These are phyloP conservation scores for Senna tora DNA, from an alignment of 306 rosid species.

Conservation along the genomic window DNA sequence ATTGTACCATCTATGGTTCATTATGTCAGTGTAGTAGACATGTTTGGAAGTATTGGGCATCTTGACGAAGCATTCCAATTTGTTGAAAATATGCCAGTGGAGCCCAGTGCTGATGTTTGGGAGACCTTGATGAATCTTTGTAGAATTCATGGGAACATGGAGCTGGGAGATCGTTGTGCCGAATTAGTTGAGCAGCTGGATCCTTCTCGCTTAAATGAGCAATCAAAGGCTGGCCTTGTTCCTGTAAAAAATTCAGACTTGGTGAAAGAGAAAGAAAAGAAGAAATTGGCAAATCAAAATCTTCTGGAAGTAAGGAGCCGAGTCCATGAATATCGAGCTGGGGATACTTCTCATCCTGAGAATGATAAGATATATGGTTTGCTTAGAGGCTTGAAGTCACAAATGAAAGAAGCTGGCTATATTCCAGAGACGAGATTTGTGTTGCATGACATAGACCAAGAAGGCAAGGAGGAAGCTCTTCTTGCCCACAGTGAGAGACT, in stretches of 20 bases:
- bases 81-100: constrained; percentile 69
- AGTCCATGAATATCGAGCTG: constrained; percentile 86
- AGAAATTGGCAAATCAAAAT: constrained; percentile 57
- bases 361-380: constrained; percentile 62
- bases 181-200: constrained; percentile 72
- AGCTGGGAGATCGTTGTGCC: constrained; percentile 75
- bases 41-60: constrained; percentile 73
- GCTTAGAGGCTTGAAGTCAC: constrained; percentile 70
- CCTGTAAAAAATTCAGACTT: constrained; percentile 61
- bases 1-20: constrained; percentile 64
- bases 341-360: constrained; percentile 82
- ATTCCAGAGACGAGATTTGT: constrained; percentile 80
- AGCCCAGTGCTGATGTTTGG: constrained; percentile 68
- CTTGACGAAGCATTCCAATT: constrained; percentile 82
- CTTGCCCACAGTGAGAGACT: constrained; percentile 89
- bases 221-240: constrained; percentile 73
- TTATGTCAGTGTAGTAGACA: constrained; percentile 67
- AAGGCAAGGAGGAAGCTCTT: constrained; percentile 81
- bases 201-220: constrained; percentile 60
- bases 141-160: constrained; percentile 74
- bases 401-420: constrained; percentile 88
- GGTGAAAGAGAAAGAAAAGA: constrained; percentile 62
- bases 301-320: constrained; percentile 71
- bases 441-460: constrained; percentile 85
- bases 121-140: constrained; percentile 77